These are phyloP conservation scores for Afroboletus lepidellus DNA, from an alignment of 1,284 basidiomycete genomes.

Conservation along the genomic window DNA sequence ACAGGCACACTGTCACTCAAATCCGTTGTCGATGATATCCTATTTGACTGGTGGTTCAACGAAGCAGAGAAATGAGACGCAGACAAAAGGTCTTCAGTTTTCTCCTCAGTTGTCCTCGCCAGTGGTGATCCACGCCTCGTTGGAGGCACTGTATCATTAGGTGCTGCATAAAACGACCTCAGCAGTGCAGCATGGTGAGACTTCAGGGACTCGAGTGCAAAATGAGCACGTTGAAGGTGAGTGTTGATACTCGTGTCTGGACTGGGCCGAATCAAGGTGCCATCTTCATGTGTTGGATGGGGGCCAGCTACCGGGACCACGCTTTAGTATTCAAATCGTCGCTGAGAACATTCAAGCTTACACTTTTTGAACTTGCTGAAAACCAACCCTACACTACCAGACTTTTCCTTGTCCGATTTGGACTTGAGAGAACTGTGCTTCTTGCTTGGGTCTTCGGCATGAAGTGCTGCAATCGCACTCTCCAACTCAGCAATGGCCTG, in stretches of 20 bases:
- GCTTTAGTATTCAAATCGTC: not conserved
- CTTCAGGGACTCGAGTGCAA: constrained; percentile 54
- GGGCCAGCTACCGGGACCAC: constrained; percentile 16
- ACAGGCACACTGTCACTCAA: constrained; percentile 52
- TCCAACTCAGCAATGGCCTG: constrained; percentile 47
- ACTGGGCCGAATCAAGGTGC: constrained; percentile 16
- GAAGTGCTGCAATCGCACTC: constrained; percentile 37
- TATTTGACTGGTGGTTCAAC: constrained; percentile 39
- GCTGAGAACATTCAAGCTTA: constrained; percentile 27
- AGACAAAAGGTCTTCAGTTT: constrained; percentile 34
- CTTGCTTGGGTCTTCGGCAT: constrained; percentile 32
- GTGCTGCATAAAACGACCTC: constrained; percentile 42
- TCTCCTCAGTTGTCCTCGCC: constrained; percentile 51
- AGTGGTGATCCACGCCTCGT: constrained; percentile 41
- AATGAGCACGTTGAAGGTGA: constrained; percentile 42
- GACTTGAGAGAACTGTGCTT: constrained; percentile 36
- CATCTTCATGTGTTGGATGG: constrained; percentile 27
- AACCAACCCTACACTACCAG: constrained; percentile 35
- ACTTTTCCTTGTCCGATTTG: constrained; percentile 49
- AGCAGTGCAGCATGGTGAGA: constrained; percentile 54
- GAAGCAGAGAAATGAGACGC: constrained; percentile 34
- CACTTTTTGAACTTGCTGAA: constrained; percentile 62
- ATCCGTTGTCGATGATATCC: constrained; percentile 53
- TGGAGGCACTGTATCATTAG: constrained; percentile 39
- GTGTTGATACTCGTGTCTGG: constrained; percentile 11